Base-by-base conservation (phyloP, 805 yeast genomes). In the Clavispora carvajalis region DNA sequence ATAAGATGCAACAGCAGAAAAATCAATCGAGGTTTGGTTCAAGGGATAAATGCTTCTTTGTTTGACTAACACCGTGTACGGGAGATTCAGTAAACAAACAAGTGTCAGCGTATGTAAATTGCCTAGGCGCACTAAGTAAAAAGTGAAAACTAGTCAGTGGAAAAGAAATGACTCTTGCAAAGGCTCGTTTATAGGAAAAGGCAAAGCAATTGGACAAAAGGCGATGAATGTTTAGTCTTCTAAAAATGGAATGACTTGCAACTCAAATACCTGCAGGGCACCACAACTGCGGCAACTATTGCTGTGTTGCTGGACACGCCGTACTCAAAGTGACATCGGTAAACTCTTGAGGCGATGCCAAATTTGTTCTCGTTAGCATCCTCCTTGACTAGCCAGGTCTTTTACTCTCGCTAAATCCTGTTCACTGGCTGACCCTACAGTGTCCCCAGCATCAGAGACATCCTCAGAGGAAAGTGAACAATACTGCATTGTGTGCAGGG, bases 181-280 rank as follows among this genome's bases (percentile, higher is more conserved):
- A 28, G 12, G 19, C 8, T 16, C 19, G 19, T 28, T 28, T 28
- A 16, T 15, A 33, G 19, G 23, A 33, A 33, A 33, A 35, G 28
- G 12, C 26, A 9, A 19, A 36, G 24, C 30, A 25, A 23, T 17
- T 17, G 22, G 10, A 22, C 24, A 17, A 9, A 10, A 25, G 19
- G 33, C 7, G 33, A 24, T 29, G 26, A 42, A 37, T 39, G 43
- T 31, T 37, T 38, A 34, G 36, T 31, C 33, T 26, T 39, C 47
- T 38, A 36, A 33, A 39, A 42, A 40, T 48, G 49, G 53, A 51
- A 48, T 44, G 51, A 47, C 51, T 40, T 38, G 42, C 50, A 44
- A 30, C 31, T 28, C 19, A n/a, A 15, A 19, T 8, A 2, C 19
- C 10, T 28, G 26, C 36, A 22, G 25, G 26, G 11, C 26, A n/a